Conservation (phyloP, 2,329 filamentous ascomycete genomes). For the Colletotrichum higginsianum region DNA sequence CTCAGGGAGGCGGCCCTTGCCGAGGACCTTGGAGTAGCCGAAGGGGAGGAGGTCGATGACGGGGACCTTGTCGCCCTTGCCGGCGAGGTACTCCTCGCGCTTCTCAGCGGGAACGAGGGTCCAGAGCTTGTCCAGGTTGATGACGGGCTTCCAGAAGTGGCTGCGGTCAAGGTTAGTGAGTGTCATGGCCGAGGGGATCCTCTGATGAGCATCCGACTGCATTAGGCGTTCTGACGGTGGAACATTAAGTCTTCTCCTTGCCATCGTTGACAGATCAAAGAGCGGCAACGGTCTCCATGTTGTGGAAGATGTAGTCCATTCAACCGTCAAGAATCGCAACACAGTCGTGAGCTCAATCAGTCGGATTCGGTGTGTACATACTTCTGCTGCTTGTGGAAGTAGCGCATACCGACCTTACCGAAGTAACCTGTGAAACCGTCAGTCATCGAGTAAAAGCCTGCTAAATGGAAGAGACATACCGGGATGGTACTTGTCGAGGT, state of each 20-base stretch:
- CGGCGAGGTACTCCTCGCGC: conserved; percentile 90
- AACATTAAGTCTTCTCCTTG: not conserved
- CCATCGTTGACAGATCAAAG: not conserved
- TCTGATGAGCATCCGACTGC: conserved; percentile 2
- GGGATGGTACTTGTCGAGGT: conserved; percentile 82
- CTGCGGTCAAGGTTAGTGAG: conserved; percentile 32
- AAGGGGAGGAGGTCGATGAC: conserved; percentile 98
- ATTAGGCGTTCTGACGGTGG: not conserved
- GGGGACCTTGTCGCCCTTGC: conserved; percentile 92
- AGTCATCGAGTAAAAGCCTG: conserved; percentile 54
- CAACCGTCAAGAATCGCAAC: conserved; percentile 9
- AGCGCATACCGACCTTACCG: conserved; percentile 94
- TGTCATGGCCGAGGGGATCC: not conserved
- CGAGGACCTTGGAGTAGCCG: conserved; percentile 98
- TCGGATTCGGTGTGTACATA: conserved; percentile 30
- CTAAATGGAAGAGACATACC: conserved; percentile 14
- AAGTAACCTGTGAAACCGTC: conserved; percentile 99
- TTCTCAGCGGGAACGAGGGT: conserved; percentile 93
- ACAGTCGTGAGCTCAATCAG: conserved; percentile 13
- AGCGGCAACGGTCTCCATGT: not conserved
- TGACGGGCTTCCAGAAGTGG: conserved; percentile 98
- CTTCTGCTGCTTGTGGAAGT: conserved; percentile 96
- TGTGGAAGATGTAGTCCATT: not conserved
- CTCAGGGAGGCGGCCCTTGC: conserved; percentile 95
- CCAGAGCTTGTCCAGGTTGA: conserved; percentile 99